phyloP scores from a whole-genome alignment of 495 filamentous ascomycete species.

The Aspergillus baeticus region DNA sequence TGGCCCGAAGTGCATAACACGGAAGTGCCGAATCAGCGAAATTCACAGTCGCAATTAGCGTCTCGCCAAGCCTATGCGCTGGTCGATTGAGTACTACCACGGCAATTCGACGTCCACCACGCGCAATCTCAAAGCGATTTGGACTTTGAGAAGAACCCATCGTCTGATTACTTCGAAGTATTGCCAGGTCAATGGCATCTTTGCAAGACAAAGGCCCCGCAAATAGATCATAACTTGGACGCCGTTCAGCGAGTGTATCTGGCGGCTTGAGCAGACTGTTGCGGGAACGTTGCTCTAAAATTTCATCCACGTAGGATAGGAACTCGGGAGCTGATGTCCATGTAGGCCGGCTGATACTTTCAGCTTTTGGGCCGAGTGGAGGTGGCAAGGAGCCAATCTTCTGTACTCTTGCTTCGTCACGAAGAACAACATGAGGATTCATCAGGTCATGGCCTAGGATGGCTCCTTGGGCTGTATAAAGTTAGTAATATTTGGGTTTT shows the following conservation, averaged over 20 bases:
- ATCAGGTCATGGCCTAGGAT: constrained; percentile 86
- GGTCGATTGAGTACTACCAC: constrained; percentile 87
- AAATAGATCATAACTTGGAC: constrained; percentile 45
- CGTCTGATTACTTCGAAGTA: constrained; percentile 71
- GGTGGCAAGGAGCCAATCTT: constrained; percentile 27
- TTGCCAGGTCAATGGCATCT: constrained; percentile 88
- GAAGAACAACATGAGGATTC: constrained; percentile 86
- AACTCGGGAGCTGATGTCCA: constrained; percentile 60
- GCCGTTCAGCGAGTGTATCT: constrained; percentile 63
- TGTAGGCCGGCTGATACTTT: constrained; percentile 36
- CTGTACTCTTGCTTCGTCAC: constrained; percentile 68
- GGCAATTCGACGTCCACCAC: constrained; percentile 80
- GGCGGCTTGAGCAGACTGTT: constrained; percentile 57
- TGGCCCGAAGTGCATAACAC: constrained; percentile 74
- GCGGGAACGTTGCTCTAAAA: constrained; percentile 61
- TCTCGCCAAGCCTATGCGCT: constrained; percentile 86
- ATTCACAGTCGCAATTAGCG: constrained; percentile 77
- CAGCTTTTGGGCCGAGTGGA: constrained; percentile 25
- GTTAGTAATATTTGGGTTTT: not conserved
- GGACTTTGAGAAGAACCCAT: constrained; percentile 61
- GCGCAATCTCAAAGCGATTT: constrained; percentile 92
- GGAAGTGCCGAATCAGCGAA: constrained; percentile 71
- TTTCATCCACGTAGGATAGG: constrained; percentile 72
- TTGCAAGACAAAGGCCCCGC: constrained; percentile 56
- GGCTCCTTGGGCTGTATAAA: constrained; percentile 54